Conservation (phyloP, 495 filamentous ascomycete species). For the Daldinia caldariorum region DNA sequence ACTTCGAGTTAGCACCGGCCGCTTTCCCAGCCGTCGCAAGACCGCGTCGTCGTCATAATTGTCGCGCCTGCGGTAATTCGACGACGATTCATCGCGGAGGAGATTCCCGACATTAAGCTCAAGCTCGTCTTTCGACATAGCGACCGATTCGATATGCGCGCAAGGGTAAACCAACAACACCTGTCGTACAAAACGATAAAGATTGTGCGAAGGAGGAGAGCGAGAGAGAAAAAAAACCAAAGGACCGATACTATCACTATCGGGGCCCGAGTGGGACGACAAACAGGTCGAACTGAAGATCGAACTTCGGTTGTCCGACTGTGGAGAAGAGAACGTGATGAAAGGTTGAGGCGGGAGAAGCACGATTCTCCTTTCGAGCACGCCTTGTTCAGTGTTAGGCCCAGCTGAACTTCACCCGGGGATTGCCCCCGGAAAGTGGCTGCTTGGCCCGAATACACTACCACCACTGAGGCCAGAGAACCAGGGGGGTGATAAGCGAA, state of each 20-base stretch:
- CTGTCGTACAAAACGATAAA: neutral
- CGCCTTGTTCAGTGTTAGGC: neutral
- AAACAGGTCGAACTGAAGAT: conserved; percentile 5
- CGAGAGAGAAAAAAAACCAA: neutral
- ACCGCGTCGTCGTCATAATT: conserved; percentile 8
- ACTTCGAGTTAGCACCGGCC: conserved; percentile 3
- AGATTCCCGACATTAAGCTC: conserved; percentile 7
- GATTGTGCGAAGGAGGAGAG: neutral
- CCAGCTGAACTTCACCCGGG: conserved; percentile 5
- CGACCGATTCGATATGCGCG: neutral
- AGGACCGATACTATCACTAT: neutral
- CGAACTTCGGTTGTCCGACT: neutral
- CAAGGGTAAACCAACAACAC: neutral
- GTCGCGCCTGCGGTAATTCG: neutral
- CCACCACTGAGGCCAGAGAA: neutral
- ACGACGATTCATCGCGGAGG: conserved; percentile 3
- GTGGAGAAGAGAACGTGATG: conserved; percentile 8
- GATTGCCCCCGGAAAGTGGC: conserved; percentile 1
- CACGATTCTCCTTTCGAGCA: neutral
- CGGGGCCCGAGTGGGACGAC: neutral
- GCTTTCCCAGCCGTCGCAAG: conserved; percentile 8
- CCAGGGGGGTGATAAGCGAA: conserved; percentile 3
- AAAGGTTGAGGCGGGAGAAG: conserved; percentile 2
- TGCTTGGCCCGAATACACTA: neutral
- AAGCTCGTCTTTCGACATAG: conserved; percentile 17